phyloP scores from a whole-genome alignment of 805 yeast genomes.

The Geotrichum ghanense region DNA sequence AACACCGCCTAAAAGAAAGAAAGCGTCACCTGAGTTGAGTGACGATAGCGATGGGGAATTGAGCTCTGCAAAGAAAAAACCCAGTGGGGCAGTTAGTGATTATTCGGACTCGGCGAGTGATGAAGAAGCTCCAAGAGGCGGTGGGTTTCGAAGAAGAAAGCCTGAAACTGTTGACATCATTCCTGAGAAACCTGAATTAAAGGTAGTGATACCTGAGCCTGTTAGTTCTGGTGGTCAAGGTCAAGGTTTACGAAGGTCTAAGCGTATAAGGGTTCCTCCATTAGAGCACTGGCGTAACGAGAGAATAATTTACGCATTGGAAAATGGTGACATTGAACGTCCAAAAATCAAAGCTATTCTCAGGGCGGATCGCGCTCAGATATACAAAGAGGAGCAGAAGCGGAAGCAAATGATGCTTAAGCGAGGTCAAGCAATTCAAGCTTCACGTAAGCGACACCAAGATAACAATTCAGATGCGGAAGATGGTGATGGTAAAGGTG shows the following conservation, averaged over 20 bases:
- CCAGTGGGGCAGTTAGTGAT: too few species aligned
- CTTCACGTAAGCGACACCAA: neutral
- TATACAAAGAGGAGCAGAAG: neutral
- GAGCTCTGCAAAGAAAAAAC: too few species aligned
- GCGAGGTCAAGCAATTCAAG: neutral
- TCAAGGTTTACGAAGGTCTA: constrained; percentile 38
- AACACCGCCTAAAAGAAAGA: too few species aligned
- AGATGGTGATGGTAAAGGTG: neutral
- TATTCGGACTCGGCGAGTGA: neutral
- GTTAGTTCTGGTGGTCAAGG: neutral
- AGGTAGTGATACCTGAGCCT: constrained; percentile 1
- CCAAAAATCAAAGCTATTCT: constrained; percentile 21
- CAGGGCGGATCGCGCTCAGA: constrained; percentile 2
- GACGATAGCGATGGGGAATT: too few species aligned
- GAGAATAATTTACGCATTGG: constrained; percentile 44
- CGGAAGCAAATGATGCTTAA: neutral
- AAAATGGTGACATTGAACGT: constrained; percentile 13
- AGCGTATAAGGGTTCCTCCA: constrained; percentile 56
- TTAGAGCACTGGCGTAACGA: constrained; percentile 82
- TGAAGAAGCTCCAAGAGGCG: neutral
- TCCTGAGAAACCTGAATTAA: neutral
- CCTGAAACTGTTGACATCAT: neutral
- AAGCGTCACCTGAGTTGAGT: too few species aligned
- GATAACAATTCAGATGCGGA: neutral
- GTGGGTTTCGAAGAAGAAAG: neutral